These are phyloP conservation scores for Xylariales sp. DNA, from an alignment of 2,329 filamentous ascomycete species.

Conservation along the genomic window DNA sequence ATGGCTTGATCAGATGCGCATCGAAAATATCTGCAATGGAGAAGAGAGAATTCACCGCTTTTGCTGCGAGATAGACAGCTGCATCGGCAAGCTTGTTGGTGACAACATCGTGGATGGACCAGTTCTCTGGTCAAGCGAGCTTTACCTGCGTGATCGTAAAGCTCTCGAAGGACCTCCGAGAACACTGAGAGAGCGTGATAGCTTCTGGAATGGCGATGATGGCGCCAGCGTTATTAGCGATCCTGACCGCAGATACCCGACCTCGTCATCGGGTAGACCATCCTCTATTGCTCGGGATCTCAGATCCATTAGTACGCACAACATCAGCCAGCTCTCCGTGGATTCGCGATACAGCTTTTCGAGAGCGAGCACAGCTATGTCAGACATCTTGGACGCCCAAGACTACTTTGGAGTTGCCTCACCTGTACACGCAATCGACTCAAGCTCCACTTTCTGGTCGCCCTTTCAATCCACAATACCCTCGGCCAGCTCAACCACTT, in stretches of 20 bases:
- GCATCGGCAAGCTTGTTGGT: constrained; percentile 79
- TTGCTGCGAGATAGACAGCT: constrained; percentile 83
- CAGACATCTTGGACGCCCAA: constrained; percentile 65
- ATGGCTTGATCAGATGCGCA: constrained; percentile 76
- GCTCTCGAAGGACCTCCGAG: constrained; percentile 44
- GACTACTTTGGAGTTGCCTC: constrained; percentile 68
- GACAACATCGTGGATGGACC: constrained; percentile 81
- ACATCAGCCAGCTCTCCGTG: constrained; percentile 65
- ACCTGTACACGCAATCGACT: constrained; percentile 68
- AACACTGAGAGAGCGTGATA: constrained; percentile 39
- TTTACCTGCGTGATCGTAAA: constrained; percentile 75
- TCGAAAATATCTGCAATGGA: constrained; percentile 91
- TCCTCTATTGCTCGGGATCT: constrained; percentile 53
- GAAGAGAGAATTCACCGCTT: constrained; percentile 95
- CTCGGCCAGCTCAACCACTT: constrained; percentile 56
- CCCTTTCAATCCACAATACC: constrained; percentile 69
- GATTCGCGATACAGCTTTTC: constrained; percentile 62
- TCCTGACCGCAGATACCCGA: constrained; percentile 45
- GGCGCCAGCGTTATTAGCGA: constrained; percentile 51
- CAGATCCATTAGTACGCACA: constrained; percentile 54
- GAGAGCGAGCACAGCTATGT: constrained; percentile 51
- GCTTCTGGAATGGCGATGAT: constrained; percentile 43
- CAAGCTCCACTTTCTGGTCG: constrained; percentile 82
- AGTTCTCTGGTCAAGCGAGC: constrained; percentile 86
- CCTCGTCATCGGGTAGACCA: constrained; percentile 37